Conservation (phyloP, 2,329 filamentous ascomycete species). For the Fusarium tupiense region DNA sequence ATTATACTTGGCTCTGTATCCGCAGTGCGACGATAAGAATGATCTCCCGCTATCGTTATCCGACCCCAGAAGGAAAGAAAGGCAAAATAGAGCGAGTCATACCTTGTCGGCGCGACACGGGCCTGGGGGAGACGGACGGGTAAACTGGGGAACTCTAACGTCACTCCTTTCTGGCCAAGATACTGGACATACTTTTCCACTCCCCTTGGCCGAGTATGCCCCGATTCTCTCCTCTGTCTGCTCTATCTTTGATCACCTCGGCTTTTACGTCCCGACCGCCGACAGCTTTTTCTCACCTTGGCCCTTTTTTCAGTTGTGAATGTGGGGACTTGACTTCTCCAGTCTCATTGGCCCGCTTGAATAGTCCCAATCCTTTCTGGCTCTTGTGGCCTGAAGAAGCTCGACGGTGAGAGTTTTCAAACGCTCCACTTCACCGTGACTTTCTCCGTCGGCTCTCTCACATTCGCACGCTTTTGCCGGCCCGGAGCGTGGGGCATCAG, state of each 20-base stretch:
- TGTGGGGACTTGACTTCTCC: slow-evolving; percentile 11
- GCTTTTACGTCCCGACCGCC: slow-evolving; percentile 41
- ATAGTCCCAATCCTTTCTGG: slow-evolving; percentile 17
- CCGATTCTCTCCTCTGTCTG: slow-evolving; percentile 26
- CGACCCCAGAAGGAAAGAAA: slow-evolving; percentile 31
- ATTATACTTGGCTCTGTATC: background rate
- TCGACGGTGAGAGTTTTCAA: slow-evolving; percentile 42
- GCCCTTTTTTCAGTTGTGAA: slow-evolving; percentile 2
- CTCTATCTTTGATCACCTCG: slow-evolving; percentile 13
- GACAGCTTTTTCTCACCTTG: slow-evolving; percentile 31
- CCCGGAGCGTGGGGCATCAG: slow-evolving; percentile 46
- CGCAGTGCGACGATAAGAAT: slow-evolving; percentile 28
- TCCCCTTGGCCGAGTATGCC: slow-evolving; percentile 20
- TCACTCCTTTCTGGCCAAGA: slow-evolving; percentile 18
- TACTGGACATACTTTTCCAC: background rate
- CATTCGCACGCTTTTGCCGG: slow-evolving; percentile 27
- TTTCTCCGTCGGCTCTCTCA: slow-evolving; percentile 10
- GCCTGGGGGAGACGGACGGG: slow-evolving; percentile 17
- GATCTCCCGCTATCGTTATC: slow-evolving; percentile 29
- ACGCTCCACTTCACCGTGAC: slow-evolving; percentile 38
- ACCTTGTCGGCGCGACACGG: slow-evolving; percentile 33
- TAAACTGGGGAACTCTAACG: slow-evolving; percentile 31
- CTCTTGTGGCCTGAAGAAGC: slow-evolving; percentile 27
- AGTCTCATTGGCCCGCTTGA: slow-evolving; percentile 37
- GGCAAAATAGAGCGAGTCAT: slow-evolving; percentile 33